phyloP scores from a whole-genome alignment of 75 land plant genomes.

The Picea sitchensis region DNA sequence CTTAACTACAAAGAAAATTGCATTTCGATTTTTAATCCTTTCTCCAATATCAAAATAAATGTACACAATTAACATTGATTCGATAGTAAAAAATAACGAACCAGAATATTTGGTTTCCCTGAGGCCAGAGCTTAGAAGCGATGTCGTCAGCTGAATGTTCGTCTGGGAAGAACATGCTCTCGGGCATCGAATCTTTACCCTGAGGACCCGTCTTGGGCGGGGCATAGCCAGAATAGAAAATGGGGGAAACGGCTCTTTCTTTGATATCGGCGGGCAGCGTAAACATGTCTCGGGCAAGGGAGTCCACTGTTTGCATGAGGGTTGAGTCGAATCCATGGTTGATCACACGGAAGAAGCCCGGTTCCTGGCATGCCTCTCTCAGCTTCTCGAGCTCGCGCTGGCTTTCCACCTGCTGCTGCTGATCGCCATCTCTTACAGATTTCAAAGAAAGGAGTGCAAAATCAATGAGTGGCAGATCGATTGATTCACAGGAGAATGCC shows the following conservation, averaged over 20 bases:
- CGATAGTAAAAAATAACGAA: not conserved
- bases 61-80: too few species aligned
- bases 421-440: not conserved
- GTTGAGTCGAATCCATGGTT: constrained; percentile 51
- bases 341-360: constrained; percentile 54
- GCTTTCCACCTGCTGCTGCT: not conserved
- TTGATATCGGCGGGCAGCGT: constrained; percentile 30
- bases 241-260: not conserved
- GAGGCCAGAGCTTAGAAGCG: constrained; percentile 1
- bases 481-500: too few species aligned
- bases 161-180: constrained; percentile 39
- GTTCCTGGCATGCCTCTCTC: constrained; percentile 32
- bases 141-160: not conserved
- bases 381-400: not conserved
- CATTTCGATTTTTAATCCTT: not conserved
- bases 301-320: constrained; percentile 8
- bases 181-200: constrained; percentile 33
- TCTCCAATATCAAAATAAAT: not conserved
- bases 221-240: not conserved
- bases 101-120: not conserved
- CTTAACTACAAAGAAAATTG: too few species aligned
- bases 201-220: constrained; percentile 27
- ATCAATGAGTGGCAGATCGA: constrained; percentile 2
- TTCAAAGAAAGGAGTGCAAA: not conserved
- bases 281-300: constrained; percentile 19